A percentile compares a stretch with the other conserved stretches of the same genome.
phyloP scores from a whole-genome alignment of 1,284 basidiomycete species.

The Sphaerobolus stellatus region DNA sequence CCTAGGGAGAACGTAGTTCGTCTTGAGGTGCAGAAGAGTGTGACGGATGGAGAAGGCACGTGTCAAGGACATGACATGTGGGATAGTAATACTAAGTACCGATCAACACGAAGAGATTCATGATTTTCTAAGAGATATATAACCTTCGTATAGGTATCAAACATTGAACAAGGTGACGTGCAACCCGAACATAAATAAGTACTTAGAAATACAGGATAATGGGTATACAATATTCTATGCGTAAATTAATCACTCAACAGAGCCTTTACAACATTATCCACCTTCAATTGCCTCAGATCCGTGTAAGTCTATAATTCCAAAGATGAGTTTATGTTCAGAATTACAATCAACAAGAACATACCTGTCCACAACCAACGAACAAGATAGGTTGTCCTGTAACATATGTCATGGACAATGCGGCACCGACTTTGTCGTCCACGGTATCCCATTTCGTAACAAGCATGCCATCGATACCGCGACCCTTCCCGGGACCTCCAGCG shows the following conservation, averaged over 20 bases:
- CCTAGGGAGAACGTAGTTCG: no score
- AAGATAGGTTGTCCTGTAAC: slow-evolving; percentile 95
- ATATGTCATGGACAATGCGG: slow-evolving; percentile 95
- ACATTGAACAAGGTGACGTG: no score
- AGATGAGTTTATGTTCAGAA: slow-evolving; percentile 15
- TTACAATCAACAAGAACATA: slow-evolving; percentile 34
- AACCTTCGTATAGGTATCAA: no score
- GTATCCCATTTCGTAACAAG: slow-evolving; percentile 97
- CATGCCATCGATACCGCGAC: slow-evolving; percentile 94
- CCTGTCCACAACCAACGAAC: slow-evolving; percentile 95
- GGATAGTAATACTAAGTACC: no score
- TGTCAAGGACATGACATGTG: no score
- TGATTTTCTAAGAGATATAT: no score
- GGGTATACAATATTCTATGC: no score
- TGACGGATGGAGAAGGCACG: no score
- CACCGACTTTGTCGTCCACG: slow-evolving; percentile 94
- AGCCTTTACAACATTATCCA: slow-evolving; percentile 91
- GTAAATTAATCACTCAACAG: slow-evolving; percentile 67
- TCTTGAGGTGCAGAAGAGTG: no score
- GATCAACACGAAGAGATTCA: no score
- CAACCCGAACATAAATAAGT: no score
- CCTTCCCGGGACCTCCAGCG: slow-evolving; percentile 58
- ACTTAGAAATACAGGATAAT: no score
- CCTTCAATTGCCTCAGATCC: slow-evolving; percentile 84
- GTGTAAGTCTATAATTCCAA: slow-evolving; percentile 75